Base-by-base conservation (phyloP, 306 rosid genomes). In the Cicer chorassanicum region DNA sequence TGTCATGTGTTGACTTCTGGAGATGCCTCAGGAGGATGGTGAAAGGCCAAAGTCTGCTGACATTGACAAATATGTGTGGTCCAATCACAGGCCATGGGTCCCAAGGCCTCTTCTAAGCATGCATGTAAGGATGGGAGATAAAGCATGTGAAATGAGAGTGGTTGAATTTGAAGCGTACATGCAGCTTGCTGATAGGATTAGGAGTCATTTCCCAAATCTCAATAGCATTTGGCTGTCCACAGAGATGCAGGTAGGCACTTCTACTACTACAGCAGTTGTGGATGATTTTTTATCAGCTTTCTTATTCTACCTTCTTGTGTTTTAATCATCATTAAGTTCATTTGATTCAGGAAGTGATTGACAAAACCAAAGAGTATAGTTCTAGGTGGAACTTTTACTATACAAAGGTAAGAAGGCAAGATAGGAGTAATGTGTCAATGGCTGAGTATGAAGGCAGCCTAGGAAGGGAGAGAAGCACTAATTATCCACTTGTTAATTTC, bases 81-180 rank as follows among this genome's bases (percentile, higher is more conserved):
- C 98, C 21, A 88, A 78, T 78, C 90, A 88, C 82, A 88, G 82
- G 75, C 81, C 91, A 41, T 88, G 98, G 98, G 51, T 85, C 5
- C 98, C 98, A 5, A 75, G 88, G 84, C 92, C 96, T 24, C 73
- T 90, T 41, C 77, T 90, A 46, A 93, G 96, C 83, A 80, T 93
- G 89, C 98, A 93, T 73, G 95, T 93, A 29, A 89, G 98, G 80
- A 90, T 88, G 96, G 97, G 96, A 78, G 98, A 93, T 80, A 90
- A 92, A 80, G 96, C 89, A 40, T 87, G 96, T 34, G 97, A 92
- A 87, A 88, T 92, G 97, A 87, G 79, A 85, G 81, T 90, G 4
- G 88, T 88, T 21, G 89, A 87, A 54, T 90, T 92, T 49, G 87
- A 85, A 87, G 83, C 74, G 6, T 92, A 90, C 89, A 87, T 90